Evolutionary conservation across 768 basidiomycete species (phyloP).

Genomic region (Kwoniella bestiolae): DNA sequence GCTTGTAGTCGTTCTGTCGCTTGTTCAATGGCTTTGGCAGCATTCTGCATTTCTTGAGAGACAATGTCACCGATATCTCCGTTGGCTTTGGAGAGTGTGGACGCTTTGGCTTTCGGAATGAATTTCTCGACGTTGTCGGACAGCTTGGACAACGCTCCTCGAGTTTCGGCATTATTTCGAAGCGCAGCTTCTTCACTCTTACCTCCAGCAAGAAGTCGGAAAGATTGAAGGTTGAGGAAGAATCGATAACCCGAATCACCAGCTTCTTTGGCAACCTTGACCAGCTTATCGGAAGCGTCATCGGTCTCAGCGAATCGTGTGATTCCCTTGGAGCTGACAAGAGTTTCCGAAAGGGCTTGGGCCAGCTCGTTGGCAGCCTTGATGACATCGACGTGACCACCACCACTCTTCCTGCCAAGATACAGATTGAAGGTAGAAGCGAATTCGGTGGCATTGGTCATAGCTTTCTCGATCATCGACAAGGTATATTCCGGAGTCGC

Average conservation of each 20-base stretch:
- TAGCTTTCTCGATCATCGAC: conserved; percentile 96
- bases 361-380: conserved; percentile 96
- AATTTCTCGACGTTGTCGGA: conserved; percentile 85
- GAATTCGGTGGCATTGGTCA: conserved; percentile 94
- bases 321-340: conserved; percentile 92
- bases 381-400: conserved; percentile 96
- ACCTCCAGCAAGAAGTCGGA: conserved; percentile 82
- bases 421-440: conserved; percentile 92
- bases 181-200: conserved; percentile 85
- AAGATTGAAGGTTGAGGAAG: conserved; percentile 95
- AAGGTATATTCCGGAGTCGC: conserved; percentile 98
- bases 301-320: conserved; percentile 89
- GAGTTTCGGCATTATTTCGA: conserved; percentile 84
- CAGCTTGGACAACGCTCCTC: conserved; percentile 78
- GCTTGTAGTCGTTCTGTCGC: conserved; percentile 88
- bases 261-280: conserved; percentile 77
- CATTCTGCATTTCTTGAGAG: conserved; percentile 92
- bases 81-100: conserved; percentile 72
- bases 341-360: conserved; percentile 86
- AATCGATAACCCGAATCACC: conserved; percentile 88
- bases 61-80: conserved; percentile 96
- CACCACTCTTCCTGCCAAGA: conserved; percentile 77
- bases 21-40: conserved; percentile 88
- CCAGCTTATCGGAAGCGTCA: conserved; percentile 87
- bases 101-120: conserved; percentile 74